phyloP scores from a whole-genome alignment of 2,329 filamentous ascomycete species.

The Paecilomyces dactylethromorphus region DNA sequence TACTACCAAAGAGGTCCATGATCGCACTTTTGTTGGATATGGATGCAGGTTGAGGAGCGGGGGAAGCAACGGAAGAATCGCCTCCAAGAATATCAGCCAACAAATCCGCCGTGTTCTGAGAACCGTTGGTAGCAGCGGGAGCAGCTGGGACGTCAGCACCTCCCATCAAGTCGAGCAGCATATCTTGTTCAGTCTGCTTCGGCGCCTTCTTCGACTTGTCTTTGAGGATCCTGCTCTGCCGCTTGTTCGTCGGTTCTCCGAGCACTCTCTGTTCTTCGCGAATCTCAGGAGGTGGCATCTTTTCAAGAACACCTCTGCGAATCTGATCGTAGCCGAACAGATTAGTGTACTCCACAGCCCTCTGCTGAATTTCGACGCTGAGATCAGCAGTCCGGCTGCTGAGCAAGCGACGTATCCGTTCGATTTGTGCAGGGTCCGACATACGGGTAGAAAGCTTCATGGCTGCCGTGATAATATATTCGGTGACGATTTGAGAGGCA shows the following conservation, averaged over 20 bases:
- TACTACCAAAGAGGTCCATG: constrained; percentile 76
- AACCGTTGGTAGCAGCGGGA: constrained; percentile 49
- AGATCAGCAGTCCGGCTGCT: constrained; percentile 75
- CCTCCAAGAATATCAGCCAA: constrained; percentile 87
- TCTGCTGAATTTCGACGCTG: constrained; percentile 92
- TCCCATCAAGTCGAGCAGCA: constrained; percentile 88
- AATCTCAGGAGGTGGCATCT: constrained; percentile 96
- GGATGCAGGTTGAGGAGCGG: constrained; percentile 45
- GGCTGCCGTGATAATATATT: constrained; percentile 91
- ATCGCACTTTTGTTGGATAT: constrained; percentile 63
- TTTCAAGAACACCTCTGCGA: constrained; percentile 82
- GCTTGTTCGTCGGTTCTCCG: constrained; percentile 67
- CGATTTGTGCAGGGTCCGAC: constrained; percentile 74
- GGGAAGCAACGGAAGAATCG: constrained; percentile 49
- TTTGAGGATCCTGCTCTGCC: constrained; percentile 56
- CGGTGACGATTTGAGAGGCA: constrained; percentile 79
- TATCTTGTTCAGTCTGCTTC: constrained; percentile 84
- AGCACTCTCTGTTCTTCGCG: constrained; percentile 90
- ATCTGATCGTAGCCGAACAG: constrained; percentile 88
- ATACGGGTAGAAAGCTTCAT: constrained; percentile 93
- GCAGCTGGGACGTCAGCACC: constrained; percentile 61
- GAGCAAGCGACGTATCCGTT: constrained; percentile 73
- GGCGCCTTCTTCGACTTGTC: constrained; percentile 67
- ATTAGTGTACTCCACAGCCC: constrained; percentile 90
- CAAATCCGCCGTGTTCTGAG: constrained; percentile 73